phyloP scores from a whole-genome alignment of 2,329 filamentous ascomycete species.

The Aspergillus japonicus region DNA sequence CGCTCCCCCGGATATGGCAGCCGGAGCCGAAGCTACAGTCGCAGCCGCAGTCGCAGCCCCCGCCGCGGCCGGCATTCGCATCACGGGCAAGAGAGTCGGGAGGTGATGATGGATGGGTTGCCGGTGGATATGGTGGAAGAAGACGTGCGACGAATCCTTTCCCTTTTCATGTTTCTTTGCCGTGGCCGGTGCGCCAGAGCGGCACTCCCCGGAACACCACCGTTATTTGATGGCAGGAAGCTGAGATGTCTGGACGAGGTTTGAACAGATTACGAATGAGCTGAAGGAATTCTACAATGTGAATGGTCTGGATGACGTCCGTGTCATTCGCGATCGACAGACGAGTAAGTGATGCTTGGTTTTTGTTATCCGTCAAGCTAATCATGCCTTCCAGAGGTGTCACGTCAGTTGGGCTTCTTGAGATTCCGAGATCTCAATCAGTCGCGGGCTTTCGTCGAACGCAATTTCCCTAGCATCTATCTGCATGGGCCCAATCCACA shows the following conservation, averaged over 20 bases:
- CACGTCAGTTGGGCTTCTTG: conserved; percentile 57
- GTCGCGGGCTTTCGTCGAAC: conserved; percentile 54
- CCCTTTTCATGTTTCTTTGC: conserved; percentile 21
- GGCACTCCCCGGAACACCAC: conserved; percentile 16
- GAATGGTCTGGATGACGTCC: conserved; percentile 55
- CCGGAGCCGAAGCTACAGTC: conserved; percentile 36
- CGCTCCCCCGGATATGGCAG: conserved; percentile 41
- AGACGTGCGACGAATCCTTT: conserved; percentile 48
- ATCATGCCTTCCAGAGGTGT: conserved; percentile 44
- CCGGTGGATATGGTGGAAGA: conserved; percentile 51
- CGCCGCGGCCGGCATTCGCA: conserved; percentile 39
- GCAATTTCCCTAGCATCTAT: conserved; percentile 51
- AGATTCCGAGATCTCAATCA: conserved; percentile 52
- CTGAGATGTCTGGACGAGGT: conserved; percentile 42
- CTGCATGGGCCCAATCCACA: conserved; percentile 48
- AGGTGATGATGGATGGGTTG: conserved; percentile 52
- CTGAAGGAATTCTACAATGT: conserved; percentile 53
- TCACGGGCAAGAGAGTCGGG: conserved; percentile 46
- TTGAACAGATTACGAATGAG: conserved; percentile 57
- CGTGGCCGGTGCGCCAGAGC: conserved; percentile 9
- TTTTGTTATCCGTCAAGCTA: conserved; percentile 8
- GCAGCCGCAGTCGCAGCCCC: conserved; percentile 37
- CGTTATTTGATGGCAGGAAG: conserved; percentile 30
- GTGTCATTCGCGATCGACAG: conserved; percentile 58
- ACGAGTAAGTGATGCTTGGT: conserved; percentile 47